phyloP scores from a whole-genome alignment of 208 protist genomes.

The Strigomonas culicis region DNA sequence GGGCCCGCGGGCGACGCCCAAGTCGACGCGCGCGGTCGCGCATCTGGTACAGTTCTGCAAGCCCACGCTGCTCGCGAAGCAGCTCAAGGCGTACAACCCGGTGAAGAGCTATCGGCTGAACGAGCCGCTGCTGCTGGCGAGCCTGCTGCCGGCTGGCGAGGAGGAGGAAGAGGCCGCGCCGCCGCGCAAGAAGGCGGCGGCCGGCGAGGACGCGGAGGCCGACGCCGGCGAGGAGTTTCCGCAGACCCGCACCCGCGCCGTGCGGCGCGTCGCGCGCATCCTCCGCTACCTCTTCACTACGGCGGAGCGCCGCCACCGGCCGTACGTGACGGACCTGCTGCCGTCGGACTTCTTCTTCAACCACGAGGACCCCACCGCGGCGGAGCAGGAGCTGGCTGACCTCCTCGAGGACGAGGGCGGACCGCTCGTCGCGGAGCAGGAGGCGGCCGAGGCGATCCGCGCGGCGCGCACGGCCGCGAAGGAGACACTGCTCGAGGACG shows the following conservation, averaged over 20 bases:
- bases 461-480: conserved; percentile 8
- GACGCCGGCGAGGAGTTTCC: conserved; percentile 30
- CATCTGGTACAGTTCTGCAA: conserved; percentile 83
- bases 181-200: neutral
- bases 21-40: conserved; percentile 46
- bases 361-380: too few species aligned
- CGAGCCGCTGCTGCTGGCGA: conserved; percentile 42
- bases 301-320: too few species aligned
- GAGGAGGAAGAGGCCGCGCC: conserved; percentile 9
- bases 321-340: conserved; percentile 57
- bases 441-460: neutral
- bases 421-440: neutral
- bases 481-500: conserved; percentile 35
- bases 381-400: neutral
- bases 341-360: conserved; percentile 34
- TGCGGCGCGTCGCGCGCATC: conserved; percentile 62
- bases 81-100: conserved; percentile 78
- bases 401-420: conserved; percentile 1
- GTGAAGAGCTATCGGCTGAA: conserved; percentile 54
- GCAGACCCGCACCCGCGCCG: conserved; percentile 65
- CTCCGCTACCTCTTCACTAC: conserved; percentile 58
- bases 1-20: conserved; percentile 64
- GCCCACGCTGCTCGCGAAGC: conserved; percentile 64
- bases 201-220: conserved; percentile 16
- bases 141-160: conserved; percentile 19